Evolutionary conservation across 371 early-diverging fungal genomes (phyloP).

Genomic region (Apophysomyces trapeziformis): DNA sequence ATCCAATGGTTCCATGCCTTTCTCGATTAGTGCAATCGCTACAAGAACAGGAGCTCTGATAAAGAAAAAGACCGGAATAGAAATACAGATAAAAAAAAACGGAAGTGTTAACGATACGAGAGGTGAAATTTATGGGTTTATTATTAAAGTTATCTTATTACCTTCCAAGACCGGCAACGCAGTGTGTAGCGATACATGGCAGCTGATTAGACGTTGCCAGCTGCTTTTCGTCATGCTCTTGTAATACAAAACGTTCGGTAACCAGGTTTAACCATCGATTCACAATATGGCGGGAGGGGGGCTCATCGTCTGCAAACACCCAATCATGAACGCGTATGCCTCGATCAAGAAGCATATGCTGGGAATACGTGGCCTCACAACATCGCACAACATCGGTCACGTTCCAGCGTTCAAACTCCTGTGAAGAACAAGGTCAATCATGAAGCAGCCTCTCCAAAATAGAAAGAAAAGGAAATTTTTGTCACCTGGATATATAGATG

Average conservation of each 20-base stretch:
- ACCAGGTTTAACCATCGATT: slow-evolving; percentile 73
- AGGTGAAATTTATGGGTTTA: no score
- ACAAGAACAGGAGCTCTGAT: slow-evolving; percentile 65
- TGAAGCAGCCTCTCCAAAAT: no score
- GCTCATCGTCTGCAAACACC: slow-evolving; percentile 79
- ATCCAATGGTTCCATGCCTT: slow-evolving; percentile 79
- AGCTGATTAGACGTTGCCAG: slow-evolving; percentile 13
- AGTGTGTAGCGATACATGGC: slow-evolving; percentile 79
- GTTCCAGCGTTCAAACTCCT: slow-evolving; percentile 70
- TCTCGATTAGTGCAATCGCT: slow-evolving; percentile 79
- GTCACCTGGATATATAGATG: slow-evolving; percentile 50
- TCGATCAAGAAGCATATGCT: slow-evolving; percentile 50
- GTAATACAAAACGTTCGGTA: slow-evolving; percentile 37
- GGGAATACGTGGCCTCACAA: slow-evolving; percentile 87
- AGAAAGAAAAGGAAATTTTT: no score
- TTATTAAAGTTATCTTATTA: slow-evolving; percentile 1
- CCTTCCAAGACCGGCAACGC: slow-evolving; percentile 82
- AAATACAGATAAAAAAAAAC: no score
- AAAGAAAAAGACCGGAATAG: no score
- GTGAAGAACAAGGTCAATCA: background rate
- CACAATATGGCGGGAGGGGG: slow-evolving; percentile 71
- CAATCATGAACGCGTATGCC: slow-evolving; percentile 79
- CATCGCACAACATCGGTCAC: slow-evolving; percentile 91
- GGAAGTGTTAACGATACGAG: no score
- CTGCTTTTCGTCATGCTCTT: slow-evolving; percentile 26